Conservation (phyloP, 2,329 filamentous ascomycete species). For the Talaromyces atroroseus region DNA sequence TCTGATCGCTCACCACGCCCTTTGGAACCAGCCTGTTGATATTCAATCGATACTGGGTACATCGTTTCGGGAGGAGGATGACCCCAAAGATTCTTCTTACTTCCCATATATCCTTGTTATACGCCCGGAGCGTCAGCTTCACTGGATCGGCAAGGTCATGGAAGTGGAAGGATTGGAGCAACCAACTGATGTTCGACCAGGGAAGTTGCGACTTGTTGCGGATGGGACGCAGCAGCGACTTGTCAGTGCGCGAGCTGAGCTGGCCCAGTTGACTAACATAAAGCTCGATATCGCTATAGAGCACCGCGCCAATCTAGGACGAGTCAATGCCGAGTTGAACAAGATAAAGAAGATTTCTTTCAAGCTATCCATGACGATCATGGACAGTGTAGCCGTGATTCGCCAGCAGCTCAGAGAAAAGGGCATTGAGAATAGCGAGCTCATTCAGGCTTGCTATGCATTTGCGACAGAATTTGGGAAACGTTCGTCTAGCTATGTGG, state of each 20-base stretch:
- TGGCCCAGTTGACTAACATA: conserved; percentile 72
- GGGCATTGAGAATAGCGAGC: conserved; percentile 82
- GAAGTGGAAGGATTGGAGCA: conserved; percentile 68
- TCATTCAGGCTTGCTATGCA: conserved; percentile 96
- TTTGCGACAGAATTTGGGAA: conserved; percentile 99
- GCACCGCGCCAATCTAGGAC: conserved; percentile 84
- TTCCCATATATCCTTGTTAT: conserved; percentile 84
- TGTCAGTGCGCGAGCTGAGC: conserved; percentile 69
- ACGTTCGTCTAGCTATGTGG: conserved; percentile 89
- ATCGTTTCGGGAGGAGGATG: conserved; percentile 64
- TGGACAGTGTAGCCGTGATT: conserved; percentile 96
- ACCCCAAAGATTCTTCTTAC: conserved; percentile 61
- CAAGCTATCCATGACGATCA: conserved; percentile 94
- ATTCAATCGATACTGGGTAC: conserved; percentile 82
- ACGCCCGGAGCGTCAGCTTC: conserved; percentile 69
- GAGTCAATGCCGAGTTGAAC: conserved; percentile 83
- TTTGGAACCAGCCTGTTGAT: conserved; percentile 70
- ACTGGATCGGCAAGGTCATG: conserved; percentile 76
- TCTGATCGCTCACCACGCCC: conserved; percentile 74
- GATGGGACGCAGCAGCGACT: conserved; percentile 77
- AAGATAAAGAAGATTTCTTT: conserved; percentile 95
- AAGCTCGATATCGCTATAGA: conserved; percentile 87
- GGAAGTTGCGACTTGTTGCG: conserved; percentile 81
- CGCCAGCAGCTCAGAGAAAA: conserved; percentile 65
- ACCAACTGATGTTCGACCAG: conserved; percentile 76